These are phyloP conservation scores for Talaromyces sp. DNA, from an alignment of 2,329 filamentous ascomycete species.

Conservation along the genomic window DNA sequence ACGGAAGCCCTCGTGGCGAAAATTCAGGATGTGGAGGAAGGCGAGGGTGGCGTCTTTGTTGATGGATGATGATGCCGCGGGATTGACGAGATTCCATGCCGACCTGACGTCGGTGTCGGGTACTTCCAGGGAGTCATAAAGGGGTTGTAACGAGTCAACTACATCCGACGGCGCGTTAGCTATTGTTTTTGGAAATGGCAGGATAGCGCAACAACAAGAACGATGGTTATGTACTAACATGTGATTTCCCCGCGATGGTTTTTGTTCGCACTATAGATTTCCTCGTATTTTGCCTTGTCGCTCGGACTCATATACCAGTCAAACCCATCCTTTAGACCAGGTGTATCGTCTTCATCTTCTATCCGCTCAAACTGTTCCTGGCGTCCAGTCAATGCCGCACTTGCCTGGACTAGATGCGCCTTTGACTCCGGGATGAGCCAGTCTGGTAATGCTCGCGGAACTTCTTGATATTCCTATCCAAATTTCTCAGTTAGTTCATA, in stretches of 20 bases:
- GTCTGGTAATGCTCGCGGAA: constrained; percentile 80
- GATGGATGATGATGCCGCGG: constrained; percentile 72
- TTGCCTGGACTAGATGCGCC: constrained; percentile 81
- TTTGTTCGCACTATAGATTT: constrained; percentile 90
- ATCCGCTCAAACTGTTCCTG: constrained; percentile 80
- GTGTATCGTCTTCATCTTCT: constrained; percentile 70
- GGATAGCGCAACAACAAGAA: neutral
- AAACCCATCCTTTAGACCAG: constrained; percentile 89
- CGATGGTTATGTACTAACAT: constrained; percentile 50
- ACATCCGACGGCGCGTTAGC: constrained; percentile 13
- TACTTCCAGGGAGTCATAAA: constrained; percentile 68
- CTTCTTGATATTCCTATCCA: constrained; percentile 74
- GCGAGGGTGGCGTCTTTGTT: constrained; percentile 92
- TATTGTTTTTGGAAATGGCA: neutral
- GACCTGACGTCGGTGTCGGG: constrained; percentile 76
- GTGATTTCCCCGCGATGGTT: constrained; percentile 79
- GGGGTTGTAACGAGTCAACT: constrained; percentile 73
- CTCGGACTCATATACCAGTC: constrained; percentile 98
- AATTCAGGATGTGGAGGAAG: constrained; percentile 94
- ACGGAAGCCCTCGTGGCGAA: constrained; percentile 89
- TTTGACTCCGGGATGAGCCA: constrained; percentile 97
- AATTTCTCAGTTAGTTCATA: neutral
- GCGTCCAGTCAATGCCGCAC: constrained; percentile 69
- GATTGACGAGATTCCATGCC: constrained; percentile 97
- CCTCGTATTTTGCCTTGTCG: constrained; percentile 92